phyloP scores from a whole-genome alignment of 306 rosid species.

The Biancaea sappan region DNA sequence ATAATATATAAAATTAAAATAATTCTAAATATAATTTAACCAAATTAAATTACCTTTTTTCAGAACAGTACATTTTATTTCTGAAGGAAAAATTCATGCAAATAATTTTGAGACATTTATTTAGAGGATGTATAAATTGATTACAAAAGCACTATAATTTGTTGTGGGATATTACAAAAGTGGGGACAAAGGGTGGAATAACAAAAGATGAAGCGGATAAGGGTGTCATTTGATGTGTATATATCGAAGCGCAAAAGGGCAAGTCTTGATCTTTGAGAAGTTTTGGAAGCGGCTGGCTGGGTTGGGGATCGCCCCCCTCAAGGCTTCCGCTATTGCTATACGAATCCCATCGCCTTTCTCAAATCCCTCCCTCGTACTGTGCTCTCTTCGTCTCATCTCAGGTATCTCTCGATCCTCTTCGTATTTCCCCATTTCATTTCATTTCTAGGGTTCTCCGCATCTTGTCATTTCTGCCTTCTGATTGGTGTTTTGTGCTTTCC shows the following conservation, averaged over 20 bases:
- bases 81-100: neutral
- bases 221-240: slow-evolving; percentile 26
- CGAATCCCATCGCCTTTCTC: neutral
- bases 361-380: too few species aligned
- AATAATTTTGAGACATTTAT: neutral
- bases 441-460: neutral
- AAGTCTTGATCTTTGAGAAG: neutral
- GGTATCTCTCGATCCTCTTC: neutral
- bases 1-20: too few species aligned
- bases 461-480: neutral
- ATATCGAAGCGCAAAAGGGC: neutral
- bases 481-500: neutral
- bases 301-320: neutral
- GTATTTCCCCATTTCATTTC: neutral
- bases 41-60: too few species aligned
- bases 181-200: neutral
- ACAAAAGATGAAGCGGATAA: slow-evolving; percentile 22
- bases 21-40: too few species aligned
- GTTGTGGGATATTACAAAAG: too few species aligned
- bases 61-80: neutral
- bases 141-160: too few species aligned
- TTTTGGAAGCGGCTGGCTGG: neutral
- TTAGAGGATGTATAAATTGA: neutral
- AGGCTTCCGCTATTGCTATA: neutral
- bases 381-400: neutral